Conservation (phyloP, 2,329 filamentous ascomycete genomes). For the Exophiala sp. region DNA sequence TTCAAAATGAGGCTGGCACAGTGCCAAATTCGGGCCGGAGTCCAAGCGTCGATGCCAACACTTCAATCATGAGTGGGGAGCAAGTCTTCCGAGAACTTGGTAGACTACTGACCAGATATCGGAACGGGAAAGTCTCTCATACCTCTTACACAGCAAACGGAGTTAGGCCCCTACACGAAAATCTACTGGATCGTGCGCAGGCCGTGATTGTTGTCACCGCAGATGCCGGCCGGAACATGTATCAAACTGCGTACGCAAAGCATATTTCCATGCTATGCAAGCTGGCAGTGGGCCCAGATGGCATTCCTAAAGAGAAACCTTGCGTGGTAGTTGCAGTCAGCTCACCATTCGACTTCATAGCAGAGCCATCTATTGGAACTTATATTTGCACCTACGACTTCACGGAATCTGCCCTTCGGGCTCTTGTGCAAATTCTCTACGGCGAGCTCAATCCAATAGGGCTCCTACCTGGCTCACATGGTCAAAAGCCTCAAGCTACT, state of each 20-base stretch:
- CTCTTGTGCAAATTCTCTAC: conserved; percentile 77
- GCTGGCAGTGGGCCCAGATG: conserved; percentile 37
- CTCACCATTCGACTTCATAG: conserved; percentile 94
- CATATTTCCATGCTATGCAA: conserved; percentile 91
- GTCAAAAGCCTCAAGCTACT: conserved; percentile 67
- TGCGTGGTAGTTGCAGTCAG: conserved; percentile 89
- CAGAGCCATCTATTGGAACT: conserved; percentile 84
- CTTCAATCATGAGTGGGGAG: conserved; percentile 82
- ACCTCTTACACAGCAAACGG: conserved; percentile 95
- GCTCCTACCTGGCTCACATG: conserved; percentile 65
- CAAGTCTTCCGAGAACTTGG: conserved; percentile 88
- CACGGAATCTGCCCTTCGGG: conserved; percentile 84
- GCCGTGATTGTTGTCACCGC: conserved; percentile 89
- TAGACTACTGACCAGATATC: conserved; percentile 76
- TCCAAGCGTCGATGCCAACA: conserved; percentile 55
- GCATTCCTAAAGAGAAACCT: conserved; percentile 64
- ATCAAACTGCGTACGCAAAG: conserved; percentile 92
- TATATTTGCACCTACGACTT: conserved; percentile 97
- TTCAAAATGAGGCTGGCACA: conserved; percentile 37
- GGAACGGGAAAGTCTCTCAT: conserved; percentile 82
- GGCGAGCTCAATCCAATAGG: conserved; percentile 64
- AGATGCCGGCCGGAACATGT: conserved; percentile 89
- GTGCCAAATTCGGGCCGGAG: conserved; percentile 28
- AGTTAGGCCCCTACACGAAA: conserved; percentile 87
- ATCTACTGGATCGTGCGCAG: conserved; percentile 80